phyloP scores from a whole-genome alignment of 441 rosid genomes.

The Pelargonium citronellum region DNA sequence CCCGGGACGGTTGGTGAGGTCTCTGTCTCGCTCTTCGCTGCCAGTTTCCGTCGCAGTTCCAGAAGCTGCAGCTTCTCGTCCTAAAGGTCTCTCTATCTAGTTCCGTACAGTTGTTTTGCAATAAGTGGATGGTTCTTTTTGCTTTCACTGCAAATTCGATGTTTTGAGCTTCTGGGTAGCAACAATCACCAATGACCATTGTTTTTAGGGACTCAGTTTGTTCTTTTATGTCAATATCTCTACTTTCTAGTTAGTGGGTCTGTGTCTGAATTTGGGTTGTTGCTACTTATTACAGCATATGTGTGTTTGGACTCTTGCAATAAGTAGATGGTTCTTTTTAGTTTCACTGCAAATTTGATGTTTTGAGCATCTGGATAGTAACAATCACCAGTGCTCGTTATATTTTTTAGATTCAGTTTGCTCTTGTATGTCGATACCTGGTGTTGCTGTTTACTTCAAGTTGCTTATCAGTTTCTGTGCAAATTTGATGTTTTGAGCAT shows the following conservation, averaged over 20 bases:
- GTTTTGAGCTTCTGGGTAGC: not conserved
- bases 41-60: not conserved
- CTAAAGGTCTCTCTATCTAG: constrained; percentile 5
- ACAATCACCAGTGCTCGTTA: no score
- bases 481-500: no score
- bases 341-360: no score
- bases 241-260: not conserved
- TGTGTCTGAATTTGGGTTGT: not conserved
- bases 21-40: not conserved
- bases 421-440: no score
- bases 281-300: not conserved
- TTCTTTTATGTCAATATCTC: not conserved
- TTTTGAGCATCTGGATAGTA: no score
- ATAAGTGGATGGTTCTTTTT: not conserved
- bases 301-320: not conserved
- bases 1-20: constrained; percentile 1
- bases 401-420: no score
- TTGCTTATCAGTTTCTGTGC: not conserved
- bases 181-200: not conserved
- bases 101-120: not conserved
- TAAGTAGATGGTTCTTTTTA: not conserved
- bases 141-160: not conserved
- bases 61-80: not conserved
- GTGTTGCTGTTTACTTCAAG: no score
- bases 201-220: not conserved